These are phyloP conservation scores for Cytospora paraplurivora DNA, from an alignment of 2,329 filamentous ascomycete species.

Conservation along the genomic window DNA sequence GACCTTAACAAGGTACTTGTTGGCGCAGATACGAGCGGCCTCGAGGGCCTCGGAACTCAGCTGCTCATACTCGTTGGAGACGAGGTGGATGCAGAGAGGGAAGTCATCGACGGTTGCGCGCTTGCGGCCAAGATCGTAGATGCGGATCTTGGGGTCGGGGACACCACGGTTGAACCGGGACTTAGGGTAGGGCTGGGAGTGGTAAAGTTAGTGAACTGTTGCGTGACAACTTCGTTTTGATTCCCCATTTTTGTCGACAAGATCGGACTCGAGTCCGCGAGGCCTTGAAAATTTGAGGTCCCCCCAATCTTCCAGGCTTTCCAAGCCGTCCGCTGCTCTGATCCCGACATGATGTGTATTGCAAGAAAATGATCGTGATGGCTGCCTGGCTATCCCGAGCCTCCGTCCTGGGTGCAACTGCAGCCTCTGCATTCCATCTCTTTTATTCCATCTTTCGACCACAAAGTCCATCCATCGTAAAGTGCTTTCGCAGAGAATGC, in stretches of 20 bases:
- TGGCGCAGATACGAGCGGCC: slow-evolving; percentile 99
- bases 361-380: background rate
- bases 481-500: slow-evolving; percentile 16
- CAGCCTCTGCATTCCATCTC: background rate
- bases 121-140: slow-evolving; percentile 99
- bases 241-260: background rate
- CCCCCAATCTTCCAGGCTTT: too few species aligned
- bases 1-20: slow-evolving; percentile 87
- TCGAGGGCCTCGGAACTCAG: slow-evolving; percentile 99
- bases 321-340: background rate
- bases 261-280: slow-evolving; percentile 7
- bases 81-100: slow-evolving; percentile 97
- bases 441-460: background rate
- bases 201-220: slow-evolving; percentile 55
- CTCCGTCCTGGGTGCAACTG: background rate
- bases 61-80: slow-evolving; percentile 99
- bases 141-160: slow-evolving; percentile 80
- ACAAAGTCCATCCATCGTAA: background rate
- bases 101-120: slow-evolving; percentile 98
- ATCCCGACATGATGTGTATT: background rate
- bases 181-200: slow-evolving; percentile 90
- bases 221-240: background rate
- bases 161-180: slow-evolving; percentile 99
- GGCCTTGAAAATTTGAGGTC: background rate
- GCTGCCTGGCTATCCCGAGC: background rate